Evolutionary conservation across 2,329 filamentous ascomycete genomes (phyloP), one percentile per base, ranked within the genome.

Genomic region (Phialophora tarda): DNA sequence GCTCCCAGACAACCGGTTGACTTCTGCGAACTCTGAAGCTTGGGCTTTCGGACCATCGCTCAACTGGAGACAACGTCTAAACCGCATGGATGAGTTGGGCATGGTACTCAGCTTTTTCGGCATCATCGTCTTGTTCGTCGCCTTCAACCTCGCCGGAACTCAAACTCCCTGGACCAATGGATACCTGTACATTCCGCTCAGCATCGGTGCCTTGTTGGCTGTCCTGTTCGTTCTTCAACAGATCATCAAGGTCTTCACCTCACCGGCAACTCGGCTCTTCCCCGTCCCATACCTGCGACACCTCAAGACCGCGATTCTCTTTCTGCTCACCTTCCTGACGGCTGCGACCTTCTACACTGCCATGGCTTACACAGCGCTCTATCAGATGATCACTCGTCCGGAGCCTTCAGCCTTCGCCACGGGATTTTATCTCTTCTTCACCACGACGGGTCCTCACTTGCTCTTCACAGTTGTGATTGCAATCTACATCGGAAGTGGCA

Each of bases 121-220:
- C 57, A 65, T 69, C 62, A 24, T 67, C 24, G 48, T 50, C 4
- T 12, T 69, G 7, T 60, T 69, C 28, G 60, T 69, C 54, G 34
- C 67, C n/a, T 44, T 69, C 62, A 69, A 69, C 51, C 59, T 65
- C 23, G 62, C 67, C 2, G 67, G 67, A 28, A 63, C 60, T 10
- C 48, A 38, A 26, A 58, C 41, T 5, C 21, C 54, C 4, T 69
- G 67, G 67, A 60, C 62, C 5, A 47, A 50, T 24, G 47, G 30
- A 23, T 60, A 67, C 26, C 28, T 67, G 28, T 63, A 67, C 56
- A 53, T 61, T 24, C 54, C 63, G 2, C 11, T 69, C 14, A 48
- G 44, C 38, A 30, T 67, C 11, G 62, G 67, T 23, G 34, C 23
- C 11, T 3, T 51, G 5, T 23, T 67, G 26, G 10, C 67, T 12